Conservation (phyloP, 2,329 filamentous ascomycete species). For the Lasiodiplodia sp. region DNA sequence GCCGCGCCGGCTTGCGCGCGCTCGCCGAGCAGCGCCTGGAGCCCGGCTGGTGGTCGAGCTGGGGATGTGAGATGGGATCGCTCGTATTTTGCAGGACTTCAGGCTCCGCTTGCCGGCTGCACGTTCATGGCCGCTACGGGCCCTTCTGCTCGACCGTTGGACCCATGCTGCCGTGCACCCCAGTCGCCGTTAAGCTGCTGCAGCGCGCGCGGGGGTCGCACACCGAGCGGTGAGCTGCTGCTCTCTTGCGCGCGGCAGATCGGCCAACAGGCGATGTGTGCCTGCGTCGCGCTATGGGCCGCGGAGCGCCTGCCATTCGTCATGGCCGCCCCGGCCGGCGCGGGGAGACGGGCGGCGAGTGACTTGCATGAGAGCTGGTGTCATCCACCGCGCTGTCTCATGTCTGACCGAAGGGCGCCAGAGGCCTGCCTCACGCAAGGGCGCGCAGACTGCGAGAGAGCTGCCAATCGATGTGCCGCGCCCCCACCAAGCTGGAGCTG, state of each 20-base stretch:
- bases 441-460: slow-evolving; percentile 24
- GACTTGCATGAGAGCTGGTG: slow-evolving; percentile 28
- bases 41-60: slow-evolving; percentile 26
- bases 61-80: slow-evolving; percentile 24
- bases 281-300: slow-evolving; percentile 20
- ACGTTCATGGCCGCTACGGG: slow-evolving; percentile 22
- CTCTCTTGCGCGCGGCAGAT: neutral
- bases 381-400: slow-evolving; percentile 30
- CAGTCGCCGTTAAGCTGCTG: slow-evolving; percentile 18
- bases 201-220: slow-evolving; percentile 24
- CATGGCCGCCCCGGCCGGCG: slow-evolving; percentile 13
- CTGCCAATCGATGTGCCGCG: slow-evolving; percentile 30
- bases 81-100: slow-evolving; percentile 28
- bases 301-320: slow-evolving; percentile 27
- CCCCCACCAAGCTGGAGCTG: slow-evolving; percentile 25
- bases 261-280: slow-evolving; percentile 16
- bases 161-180: slow-evolving; percentile 20
- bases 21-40: slow-evolving; percentile 20
- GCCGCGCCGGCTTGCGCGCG: slow-evolving; percentile 21
- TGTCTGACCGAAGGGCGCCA: slow-evolving; percentile 30
- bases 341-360: slow-evolving; percentile 29
- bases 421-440: slow-evolving; percentile 24
- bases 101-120: slow-evolving; percentile 28
- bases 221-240: slow-evolving; percentile 20
- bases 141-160: slow-evolving; percentile 30